phyloP scores from a whole-genome alignment of 2,329 filamentous ascomycete species.

The Cladosporium austrohemisphaericum region DNA sequence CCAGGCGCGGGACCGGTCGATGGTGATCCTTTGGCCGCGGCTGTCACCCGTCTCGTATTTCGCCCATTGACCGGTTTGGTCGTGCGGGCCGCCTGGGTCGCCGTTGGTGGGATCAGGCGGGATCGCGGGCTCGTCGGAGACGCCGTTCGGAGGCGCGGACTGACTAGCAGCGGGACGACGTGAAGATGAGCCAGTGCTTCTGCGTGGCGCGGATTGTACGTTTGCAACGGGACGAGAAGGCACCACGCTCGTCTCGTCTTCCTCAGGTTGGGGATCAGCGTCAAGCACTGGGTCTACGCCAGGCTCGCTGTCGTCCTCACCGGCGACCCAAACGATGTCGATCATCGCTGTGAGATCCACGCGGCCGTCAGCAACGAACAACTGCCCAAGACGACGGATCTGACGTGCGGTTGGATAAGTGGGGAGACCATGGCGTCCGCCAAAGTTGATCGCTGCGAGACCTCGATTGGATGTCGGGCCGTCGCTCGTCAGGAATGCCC shows the following conservation, averaged over 20 bases:
- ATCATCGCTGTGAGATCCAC: neutral
- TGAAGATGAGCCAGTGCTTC: too few species aligned
- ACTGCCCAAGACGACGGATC: constrained; percentile 2
- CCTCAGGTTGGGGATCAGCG: neutral
- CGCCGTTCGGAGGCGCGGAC: too few species aligned
- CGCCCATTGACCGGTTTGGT: constrained; percentile 2
- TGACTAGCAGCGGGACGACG: too few species aligned
- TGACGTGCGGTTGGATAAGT: constrained; percentile 1
- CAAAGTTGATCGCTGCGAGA: constrained; percentile 4
- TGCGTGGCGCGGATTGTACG: too few species aligned
- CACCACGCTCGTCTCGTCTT: neutral
- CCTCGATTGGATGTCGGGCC: neutral
- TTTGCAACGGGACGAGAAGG: too few species aligned
- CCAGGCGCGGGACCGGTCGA: constrained; percentile 10
- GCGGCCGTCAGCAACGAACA: neutral
- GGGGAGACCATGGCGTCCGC: neutral
- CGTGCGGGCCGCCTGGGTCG: neutral
- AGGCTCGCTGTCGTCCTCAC: neutral
- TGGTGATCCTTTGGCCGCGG: neutral
- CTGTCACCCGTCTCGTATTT: neutral
- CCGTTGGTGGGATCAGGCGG: constrained; percentile 5
- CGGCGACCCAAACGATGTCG: constrained; percentile 7
- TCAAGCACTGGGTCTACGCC: neutral
- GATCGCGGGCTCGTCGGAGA: neutral
- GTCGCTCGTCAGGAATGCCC: constrained; percentile 2